Base-by-base conservation (phyloP, 306 rosid genomes). In the Fragaria ananassa region DNA sequence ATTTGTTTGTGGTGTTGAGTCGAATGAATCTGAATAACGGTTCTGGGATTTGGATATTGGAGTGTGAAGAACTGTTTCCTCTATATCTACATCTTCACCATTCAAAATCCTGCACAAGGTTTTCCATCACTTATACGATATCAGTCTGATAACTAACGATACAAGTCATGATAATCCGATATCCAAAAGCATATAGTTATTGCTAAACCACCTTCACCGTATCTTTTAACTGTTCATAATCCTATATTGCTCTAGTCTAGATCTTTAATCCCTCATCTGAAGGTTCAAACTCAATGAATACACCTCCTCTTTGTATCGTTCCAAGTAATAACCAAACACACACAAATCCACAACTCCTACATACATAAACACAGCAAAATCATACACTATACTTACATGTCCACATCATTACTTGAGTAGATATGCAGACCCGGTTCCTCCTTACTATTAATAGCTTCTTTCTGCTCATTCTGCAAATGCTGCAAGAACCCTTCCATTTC, bases 401-500 rank as follows among this genome's bases (percentile, higher is more conserved):
- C 96, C 57, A 90, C 93, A 83, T 95, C 99, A 76, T 85, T 85
- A 49, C 86, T 90, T 13, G 97, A 90, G 88, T 95, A 95, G 31
- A 73, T 78, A 88, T 90, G 96, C 85, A 92, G 78, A 77, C 82
- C 87, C 12, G 89, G 70, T 75, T 92, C 96, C 80, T 83, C 91
- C 85, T 83, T 86, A 79, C 79, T 86, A 79, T 83, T 65, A 41
- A 81, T 78, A 10, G 86, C 85, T 44, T 90, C 93, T 81, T 86
- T 89, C 86, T 79, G 84, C 84, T 70, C 87, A 79, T 81, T 87
- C 71, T 92, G 97, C 47, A 95, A 80, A 80, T 95, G 84, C 76
- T 81, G 62, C 51, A 90, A 70, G 75, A 95, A 95, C 45, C 97
- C 99, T 71, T 92, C 99, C 90, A 95, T 92, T 83, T 95, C 93